Evolutionary conservation across 2,329 filamentous ascomycete species (phyloP).

Genomic region (Dryadomyces quercus-mongolicae): DNA sequence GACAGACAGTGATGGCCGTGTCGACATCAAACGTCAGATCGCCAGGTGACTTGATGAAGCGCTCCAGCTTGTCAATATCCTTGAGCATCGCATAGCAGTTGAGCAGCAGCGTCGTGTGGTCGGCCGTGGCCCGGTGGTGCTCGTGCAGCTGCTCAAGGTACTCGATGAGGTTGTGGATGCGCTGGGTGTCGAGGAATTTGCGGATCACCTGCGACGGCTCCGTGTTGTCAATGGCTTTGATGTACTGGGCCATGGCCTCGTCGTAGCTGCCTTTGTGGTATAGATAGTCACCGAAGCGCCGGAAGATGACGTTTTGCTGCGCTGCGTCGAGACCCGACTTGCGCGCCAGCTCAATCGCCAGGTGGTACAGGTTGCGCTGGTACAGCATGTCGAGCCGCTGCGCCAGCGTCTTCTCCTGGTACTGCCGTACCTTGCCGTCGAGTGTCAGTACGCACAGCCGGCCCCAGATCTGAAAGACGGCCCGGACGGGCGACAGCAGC

Average conservation of each 20-base stretch:
- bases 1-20: slow-evolving; percentile 93
- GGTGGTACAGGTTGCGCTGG: slow-evolving; percentile 80
- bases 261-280: slow-evolving; percentile 96
- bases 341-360: slow-evolving; percentile 86
- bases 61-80: slow-evolving; percentile 89
- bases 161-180: slow-evolving; percentile 93
- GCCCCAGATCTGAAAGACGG: slow-evolving; percentile 78
- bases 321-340: slow-evolving; percentile 69
- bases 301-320: slow-evolving; percentile 84
- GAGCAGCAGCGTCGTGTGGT: slow-evolving; percentile 85
- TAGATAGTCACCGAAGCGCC: slow-evolving; percentile 85
- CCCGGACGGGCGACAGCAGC: slow-evolving; percentile 66
- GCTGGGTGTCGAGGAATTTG: slow-evolving; percentile 92
- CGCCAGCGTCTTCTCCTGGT: slow-evolving; percentile 81
- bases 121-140: slow-evolving; percentile 81
- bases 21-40: slow-evolving; percentile 95
- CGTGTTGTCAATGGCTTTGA: slow-evolving; percentile 89
- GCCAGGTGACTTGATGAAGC: slow-evolving; percentile 90
- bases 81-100: slow-evolving; percentile 99
- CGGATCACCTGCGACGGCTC: slow-evolving; percentile 94
- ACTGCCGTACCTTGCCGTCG: slow-evolving; percentile 83
- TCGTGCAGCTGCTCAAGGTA: slow-evolving; percentile 95
- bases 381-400: slow-evolving; percentile 91
- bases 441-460: slow-evolving; percentile 82
- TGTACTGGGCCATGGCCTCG: slow-evolving; percentile 97